A percentile compares a stretch with the other conserved stretches of the same genome.
Conservation (phyloP, 306 rosid species). For the Elaeagnus macrophylla region DNA sequence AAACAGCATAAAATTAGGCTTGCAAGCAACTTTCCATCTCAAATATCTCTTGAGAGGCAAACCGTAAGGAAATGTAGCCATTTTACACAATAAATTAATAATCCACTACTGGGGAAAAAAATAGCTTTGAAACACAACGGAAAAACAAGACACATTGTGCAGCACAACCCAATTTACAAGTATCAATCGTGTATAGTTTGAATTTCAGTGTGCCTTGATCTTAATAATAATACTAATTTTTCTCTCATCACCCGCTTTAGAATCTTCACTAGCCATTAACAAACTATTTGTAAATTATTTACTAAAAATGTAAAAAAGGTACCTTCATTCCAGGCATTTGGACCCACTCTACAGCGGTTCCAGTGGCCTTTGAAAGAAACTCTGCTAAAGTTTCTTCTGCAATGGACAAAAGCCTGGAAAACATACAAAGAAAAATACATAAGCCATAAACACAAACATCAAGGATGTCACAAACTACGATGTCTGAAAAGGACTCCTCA, state of each 20-base stretch:
- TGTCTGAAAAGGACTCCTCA: conserved; percentile 49
- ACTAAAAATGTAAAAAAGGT: neutral
- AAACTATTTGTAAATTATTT: neutral
- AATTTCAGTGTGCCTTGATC: too few species aligned
- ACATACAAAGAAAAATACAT: conserved; percentile 29
- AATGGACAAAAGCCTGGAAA: conserved; percentile 95
- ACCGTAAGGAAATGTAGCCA: too few species aligned
- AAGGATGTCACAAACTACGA: conserved; percentile 21
- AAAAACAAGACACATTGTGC: too few species aligned
- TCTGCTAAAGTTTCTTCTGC: conserved; percentile 99
- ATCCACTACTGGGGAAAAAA: too few species aligned
- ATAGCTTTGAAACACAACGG: too few species aligned
- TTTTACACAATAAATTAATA: too few species aligned
- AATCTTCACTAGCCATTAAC: neutral
- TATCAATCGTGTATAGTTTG: too few species aligned
- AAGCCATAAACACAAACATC: conserved; percentile 30
- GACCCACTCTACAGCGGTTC: conserved; percentile 99
- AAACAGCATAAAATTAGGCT: neutral
- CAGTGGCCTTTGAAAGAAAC: conserved; percentile 99
- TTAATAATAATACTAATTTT: too few species aligned
- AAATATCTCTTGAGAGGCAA: too few species aligned
- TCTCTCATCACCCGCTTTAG: too few species aligned
- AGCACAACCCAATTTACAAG: too few species aligned
- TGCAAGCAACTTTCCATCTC: neutral
- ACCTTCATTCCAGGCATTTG: conserved; percentile 99